These are phyloP conservation scores for Boletus sp. DNA, from an alignment of 768 basidiomycete genomes.

Conservation along the genomic window DNA sequence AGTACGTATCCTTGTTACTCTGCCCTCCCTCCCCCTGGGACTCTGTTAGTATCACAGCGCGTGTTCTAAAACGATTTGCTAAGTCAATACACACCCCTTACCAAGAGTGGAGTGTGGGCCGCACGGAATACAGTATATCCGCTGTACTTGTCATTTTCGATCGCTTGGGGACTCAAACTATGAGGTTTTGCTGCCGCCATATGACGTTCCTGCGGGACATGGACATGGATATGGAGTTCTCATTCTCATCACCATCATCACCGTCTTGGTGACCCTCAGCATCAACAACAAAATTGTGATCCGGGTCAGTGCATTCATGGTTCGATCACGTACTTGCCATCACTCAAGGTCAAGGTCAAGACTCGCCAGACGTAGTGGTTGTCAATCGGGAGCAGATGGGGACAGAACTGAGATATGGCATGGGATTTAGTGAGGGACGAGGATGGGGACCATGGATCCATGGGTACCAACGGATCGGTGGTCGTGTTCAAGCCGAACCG, in stretches of 20 bases:
- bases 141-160: slow-evolving; percentile 57
- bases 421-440: not conserved
- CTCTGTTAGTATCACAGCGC: too few relatives aligned
- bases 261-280: not conserved
- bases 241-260: not conserved
- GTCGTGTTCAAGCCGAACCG: slow-evolving; percentile 27
- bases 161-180: slow-evolving; percentile 78
- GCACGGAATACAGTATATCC: slow-evolving; percentile 59
- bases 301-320: not conserved
- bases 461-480: not conserved
- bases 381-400: not conserved
- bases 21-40: too few relatives aligned
- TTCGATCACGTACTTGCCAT: not conserved
- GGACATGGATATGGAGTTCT: not conserved
- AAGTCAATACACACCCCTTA: slow-evolving; percentile 66
- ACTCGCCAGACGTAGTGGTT: not conserved
- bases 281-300: not conserved
- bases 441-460: not conserved
- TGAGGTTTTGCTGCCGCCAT: slow-evolving; percentile 33
- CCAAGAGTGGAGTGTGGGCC: slow-evolving; percentile 48
- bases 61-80: too few relatives aligned
- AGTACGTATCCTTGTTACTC: slow-evolving; percentile 27
- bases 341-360: not conserved
- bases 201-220: not conserved
- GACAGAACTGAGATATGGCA: not conserved